Evolutionary conservation across 2,329 filamentous ascomycete species (phyloP).

Genomic region (Orbilia oligospora): DNA sequence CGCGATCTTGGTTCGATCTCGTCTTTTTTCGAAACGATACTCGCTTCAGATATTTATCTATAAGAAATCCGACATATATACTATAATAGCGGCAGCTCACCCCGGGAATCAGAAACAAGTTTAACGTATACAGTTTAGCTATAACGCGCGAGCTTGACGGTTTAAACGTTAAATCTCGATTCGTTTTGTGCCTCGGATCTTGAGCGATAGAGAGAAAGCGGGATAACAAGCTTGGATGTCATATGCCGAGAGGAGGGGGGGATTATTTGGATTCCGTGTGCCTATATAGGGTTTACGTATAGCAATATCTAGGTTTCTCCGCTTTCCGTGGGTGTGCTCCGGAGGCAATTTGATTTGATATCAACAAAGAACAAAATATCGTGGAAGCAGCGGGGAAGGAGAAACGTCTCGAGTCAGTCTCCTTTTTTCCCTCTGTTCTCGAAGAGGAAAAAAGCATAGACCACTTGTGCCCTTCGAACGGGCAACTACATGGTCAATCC

Average conservation of each 20-base stretch:
- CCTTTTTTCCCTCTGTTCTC: conserved; percentile 5
- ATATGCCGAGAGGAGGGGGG: conserved; percentile 12
- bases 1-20: conserved; percentile 40
- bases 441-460: conserved; percentile 19
- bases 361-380: conserved; percentile 6
- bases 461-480: conserved; percentile 40
- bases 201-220: too few relatives aligned
- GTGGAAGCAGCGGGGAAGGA: conserved; percentile 19
- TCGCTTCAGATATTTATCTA: conserved; percentile 52
- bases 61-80: conserved; percentile 40
- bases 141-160: neutral
- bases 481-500: conserved; percentile 33
- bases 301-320: conserved; percentile 37
- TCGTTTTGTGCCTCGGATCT: conserved; percentile 22
- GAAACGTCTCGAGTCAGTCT: conserved; percentile 33
- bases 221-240: neutral
- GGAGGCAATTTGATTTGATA: conserved; percentile 48
- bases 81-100: conserved; percentile 35
- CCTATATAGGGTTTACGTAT: conserved; percentile 34
- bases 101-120: conserved; percentile 21
- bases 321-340: conserved; percentile 10
- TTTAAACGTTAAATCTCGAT: conserved; percentile 24
- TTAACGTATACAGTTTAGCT: conserved; percentile 12
- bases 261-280: conserved; percentile 7
- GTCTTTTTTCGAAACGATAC: conserved; percentile 35